Evolutionary conservation across 768 basidiomycete species (phyloP).

Genomic region (Rhodotorula paludigena): DNA sequence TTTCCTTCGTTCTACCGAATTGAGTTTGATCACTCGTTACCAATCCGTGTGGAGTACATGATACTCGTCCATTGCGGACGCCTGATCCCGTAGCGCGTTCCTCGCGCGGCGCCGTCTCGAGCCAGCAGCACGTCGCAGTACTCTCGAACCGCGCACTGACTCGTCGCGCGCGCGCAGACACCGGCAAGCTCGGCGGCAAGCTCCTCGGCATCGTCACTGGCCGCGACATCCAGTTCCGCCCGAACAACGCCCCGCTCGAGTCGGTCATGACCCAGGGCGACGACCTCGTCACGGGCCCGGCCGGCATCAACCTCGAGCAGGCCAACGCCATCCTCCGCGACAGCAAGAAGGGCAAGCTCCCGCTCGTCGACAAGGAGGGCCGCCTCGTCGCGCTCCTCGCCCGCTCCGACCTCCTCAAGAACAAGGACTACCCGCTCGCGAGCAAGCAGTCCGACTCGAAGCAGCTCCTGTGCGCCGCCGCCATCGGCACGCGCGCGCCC

Average conservation of each 20-base stretch:
- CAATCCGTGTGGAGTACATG: constrained; percentile 48
- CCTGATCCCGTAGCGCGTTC: constrained; percentile 26
- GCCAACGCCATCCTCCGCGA: constrained; percentile 92
- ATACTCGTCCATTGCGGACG: constrained; percentile 47
- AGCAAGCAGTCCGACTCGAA: constrained; percentile 85
- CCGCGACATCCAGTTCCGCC: constrained; percentile 90
- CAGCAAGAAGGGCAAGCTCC: constrained; percentile 96
- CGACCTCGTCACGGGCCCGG: constrained; percentile 72
- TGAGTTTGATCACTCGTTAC: constrained; percentile 57
- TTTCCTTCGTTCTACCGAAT: constrained; percentile 82
- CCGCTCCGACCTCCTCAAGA: constrained; percentile 94
- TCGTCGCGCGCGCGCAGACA: constrained; percentile 55
- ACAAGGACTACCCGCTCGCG: constrained; percentile 91
- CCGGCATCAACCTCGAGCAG: constrained; percentile 82
- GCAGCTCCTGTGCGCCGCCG: constrained; percentile 93
- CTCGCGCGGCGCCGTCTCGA: background rate
- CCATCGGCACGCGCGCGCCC: constrained; percentile 83
- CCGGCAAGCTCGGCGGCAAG: constrained; percentile 78
- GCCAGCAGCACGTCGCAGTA: constrained; percentile 21
- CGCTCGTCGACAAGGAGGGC: constrained; percentile 65
- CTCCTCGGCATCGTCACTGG: constrained; percentile 94
- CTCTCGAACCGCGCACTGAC: constrained; percentile 2
- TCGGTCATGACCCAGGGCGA: constrained; percentile 75
- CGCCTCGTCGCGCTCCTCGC: constrained; percentile 78
- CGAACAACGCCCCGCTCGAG: constrained; percentile 60